These are phyloP conservation scores for Pyricularia pennisetigena DNA, from an alignment of 2,329 filamentous ascomycete genomes.

Conservation along the genomic window DNA sequence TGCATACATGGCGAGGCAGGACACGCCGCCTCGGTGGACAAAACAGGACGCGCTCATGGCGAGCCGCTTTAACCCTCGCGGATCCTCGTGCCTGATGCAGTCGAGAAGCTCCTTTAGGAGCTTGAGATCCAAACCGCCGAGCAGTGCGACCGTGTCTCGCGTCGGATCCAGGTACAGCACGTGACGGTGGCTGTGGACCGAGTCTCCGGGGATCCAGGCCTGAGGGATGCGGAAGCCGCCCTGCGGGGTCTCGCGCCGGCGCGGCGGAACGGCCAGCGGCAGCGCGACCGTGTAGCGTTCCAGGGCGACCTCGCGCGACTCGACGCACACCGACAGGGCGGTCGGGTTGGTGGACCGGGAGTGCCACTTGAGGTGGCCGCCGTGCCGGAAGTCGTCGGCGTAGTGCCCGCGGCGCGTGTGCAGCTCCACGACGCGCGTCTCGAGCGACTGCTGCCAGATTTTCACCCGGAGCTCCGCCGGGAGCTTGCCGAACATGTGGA, in stretches of 20 bases:
- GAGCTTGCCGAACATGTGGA: conserved; percentile 19
- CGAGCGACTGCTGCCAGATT: conserved; percentile 23
- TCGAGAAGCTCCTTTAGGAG: conserved; percentile 1
- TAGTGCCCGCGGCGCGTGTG: conserved; percentile 21
- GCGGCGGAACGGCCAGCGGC: conserved; percentile 13
- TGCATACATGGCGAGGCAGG: conserved; percentile 7
- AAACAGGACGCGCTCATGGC: conserved; percentile 5
- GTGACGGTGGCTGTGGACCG: conserved; percentile 10
- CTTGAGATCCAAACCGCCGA: conserved; percentile 24
- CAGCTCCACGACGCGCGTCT: conserved; percentile 22
- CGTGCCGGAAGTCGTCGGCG: conserved; percentile 12
- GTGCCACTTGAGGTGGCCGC: conserved; percentile 16
- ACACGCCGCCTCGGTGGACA: background rate
- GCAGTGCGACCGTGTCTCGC: conserved; percentile 20
- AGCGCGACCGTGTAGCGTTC: conserved; percentile 19
- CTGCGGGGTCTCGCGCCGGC: background rate
- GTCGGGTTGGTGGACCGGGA: conserved; percentile 22
- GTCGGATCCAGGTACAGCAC: conserved; percentile 20
- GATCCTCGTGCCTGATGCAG: background rate
- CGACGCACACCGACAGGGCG: conserved; percentile 19
- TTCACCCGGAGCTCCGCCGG: conserved; percentile 24
- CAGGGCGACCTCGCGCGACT: conserved; percentile 21
- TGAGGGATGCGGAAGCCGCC: background rate
- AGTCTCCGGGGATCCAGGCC: conserved; percentile 11
- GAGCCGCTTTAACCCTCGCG: conserved; percentile 1